Evolutionary conservation across 2,329 filamentous ascomycete species (phyloP).

Genomic region (Stylonectria norvegica): DNA sequence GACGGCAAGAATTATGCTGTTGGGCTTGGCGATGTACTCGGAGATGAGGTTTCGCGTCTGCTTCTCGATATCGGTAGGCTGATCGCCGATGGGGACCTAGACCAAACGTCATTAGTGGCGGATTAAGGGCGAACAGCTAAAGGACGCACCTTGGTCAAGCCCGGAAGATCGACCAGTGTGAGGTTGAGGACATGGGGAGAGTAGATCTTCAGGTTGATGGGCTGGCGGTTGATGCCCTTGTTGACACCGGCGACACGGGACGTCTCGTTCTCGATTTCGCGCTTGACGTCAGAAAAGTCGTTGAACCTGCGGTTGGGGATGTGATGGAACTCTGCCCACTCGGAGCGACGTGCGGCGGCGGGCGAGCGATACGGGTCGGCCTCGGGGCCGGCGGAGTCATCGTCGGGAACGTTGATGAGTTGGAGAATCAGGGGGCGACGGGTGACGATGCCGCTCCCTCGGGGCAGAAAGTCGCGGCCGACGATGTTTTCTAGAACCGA

Average conservation of each 20-base stretch:
- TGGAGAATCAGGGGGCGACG: slow-evolving; percentile 91
- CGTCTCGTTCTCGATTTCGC: slow-evolving; percentile 96
- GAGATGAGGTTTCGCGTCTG: slow-evolving; percentile 95
- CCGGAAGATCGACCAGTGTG: slow-evolving; percentile 92
- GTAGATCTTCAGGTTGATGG: slow-evolving; percentile 98
- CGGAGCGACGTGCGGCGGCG: slow-evolving; percentile 61
- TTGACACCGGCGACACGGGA: slow-evolving; percentile 88
- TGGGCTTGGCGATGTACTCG: slow-evolving; percentile 98
- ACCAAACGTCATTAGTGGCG: slow-evolving; percentile 17
- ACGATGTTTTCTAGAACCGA: slow-evolving; percentile 99
- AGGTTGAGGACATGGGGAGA: slow-evolving; percentile 95
- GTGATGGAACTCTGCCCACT: slow-evolving; percentile 97
- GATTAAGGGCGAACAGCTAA: slow-evolving; percentile 10
- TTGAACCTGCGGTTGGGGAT: slow-evolving; percentile 84
- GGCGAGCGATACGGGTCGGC: slow-evolving; percentile 74
- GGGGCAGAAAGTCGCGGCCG: slow-evolving; percentile 91
- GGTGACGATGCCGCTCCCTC: slow-evolving; percentile 95
- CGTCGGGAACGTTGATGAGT: slow-evolving; percentile 91
- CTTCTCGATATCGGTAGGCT: slow-evolving; percentile 97
- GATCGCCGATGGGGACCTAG: slow-evolving; percentile 92
- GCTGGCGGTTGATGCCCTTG: slow-evolving; percentile 95
- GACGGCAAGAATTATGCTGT: slow-evolving; percentile 95
- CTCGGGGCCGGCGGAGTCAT: slow-evolving; percentile 62
- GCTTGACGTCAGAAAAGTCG: slow-evolving; percentile 89
- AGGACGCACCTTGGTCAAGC: slow-evolving; percentile 76